phyloP scores from a whole-genome alignment of 371 early-diverging fungal genomes.

The Mucor piriformis region DNA sequence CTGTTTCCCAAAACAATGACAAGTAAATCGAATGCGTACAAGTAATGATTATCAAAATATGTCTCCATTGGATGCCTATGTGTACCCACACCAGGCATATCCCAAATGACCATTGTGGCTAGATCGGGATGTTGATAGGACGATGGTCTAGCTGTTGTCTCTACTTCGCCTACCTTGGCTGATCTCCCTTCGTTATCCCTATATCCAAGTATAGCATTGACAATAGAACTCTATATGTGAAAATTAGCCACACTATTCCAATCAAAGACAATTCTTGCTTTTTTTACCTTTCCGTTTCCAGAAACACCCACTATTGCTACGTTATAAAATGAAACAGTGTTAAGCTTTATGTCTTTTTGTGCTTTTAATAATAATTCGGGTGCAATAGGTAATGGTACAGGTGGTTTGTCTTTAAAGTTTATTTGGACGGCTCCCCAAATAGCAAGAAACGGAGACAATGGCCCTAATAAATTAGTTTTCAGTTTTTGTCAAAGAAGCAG shows the following conservation, averaged over 20 bases:
- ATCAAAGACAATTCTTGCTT: not conserved
- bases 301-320: slow-evolving; percentile 47
- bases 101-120: slow-evolving; percentile 48
- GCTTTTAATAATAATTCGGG: slow-evolving; percentile 34
- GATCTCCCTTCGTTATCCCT: slow-evolving; percentile 36
- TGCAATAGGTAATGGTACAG: slow-evolving; percentile 31
- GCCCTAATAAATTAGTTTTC: slow-evolving; percentile 36
- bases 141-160: slow-evolving; percentile 38
- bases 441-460: slow-evolving; percentile 50
- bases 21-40: slow-evolving; percentile 51
- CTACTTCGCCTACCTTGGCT: slow-evolving; percentile 46
- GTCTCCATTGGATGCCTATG: slow-evolving; percentile 41
- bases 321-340: slow-evolving; percentile 48
- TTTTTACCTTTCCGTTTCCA: slow-evolving; percentile 50
- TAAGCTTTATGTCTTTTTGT: slow-evolving; percentile 34
- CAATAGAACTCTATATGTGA: slow-evolving; percentile 36
- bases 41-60: slow-evolving; percentile 52
- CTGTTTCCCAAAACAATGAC: slow-evolving; percentile 52
- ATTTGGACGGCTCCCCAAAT: slow-evolving; percentile 43
- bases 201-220: slow-evolving; percentile 51
- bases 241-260: not conserved
- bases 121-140: slow-evolving; percentile 52
- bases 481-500: not conserved
- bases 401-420: slow-evolving; percentile 44
- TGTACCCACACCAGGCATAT: slow-evolving; percentile 56